Evolutionary conservation across 164 flowering plant genomes (phyloP).

Genomic region (Berberis vulgaris): DNA sequence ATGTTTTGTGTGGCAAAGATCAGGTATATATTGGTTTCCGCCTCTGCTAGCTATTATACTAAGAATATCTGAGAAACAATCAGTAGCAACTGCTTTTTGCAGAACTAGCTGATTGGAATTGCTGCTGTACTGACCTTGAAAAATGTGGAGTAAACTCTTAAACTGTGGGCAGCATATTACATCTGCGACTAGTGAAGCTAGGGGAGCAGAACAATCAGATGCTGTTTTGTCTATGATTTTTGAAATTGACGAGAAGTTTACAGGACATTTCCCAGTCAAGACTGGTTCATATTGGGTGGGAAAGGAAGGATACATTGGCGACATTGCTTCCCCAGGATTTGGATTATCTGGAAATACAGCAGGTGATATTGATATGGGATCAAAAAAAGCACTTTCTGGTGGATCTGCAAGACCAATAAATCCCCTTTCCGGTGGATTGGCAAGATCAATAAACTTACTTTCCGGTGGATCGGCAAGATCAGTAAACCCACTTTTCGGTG

Average conservation of each 20-base stretch:
- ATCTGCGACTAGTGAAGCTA: constrained; percentile 77
- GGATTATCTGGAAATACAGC: constrained; percentile 72
- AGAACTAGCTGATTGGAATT: constrained; percentile 52
- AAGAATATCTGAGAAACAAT: constrained; percentile 83
- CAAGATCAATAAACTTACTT: too few species aligned
- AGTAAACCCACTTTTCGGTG: too few species aligned
- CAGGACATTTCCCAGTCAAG: constrained; percentile 83
- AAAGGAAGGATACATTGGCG: constrained; percentile 82
- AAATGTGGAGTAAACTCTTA: constrained; percentile 71
- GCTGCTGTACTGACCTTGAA: constrained; percentile 60
- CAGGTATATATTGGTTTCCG: constrained; percentile 54
- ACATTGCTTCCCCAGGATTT: constrained; percentile 35
- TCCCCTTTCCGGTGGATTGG: too few species aligned
- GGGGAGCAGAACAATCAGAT: constrained; percentile 71
- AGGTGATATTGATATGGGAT: constrained; percentile 88
- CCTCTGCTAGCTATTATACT: constrained; percentile 77
- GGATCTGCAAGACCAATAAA: constrained; percentile 33
- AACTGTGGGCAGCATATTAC: constrained; percentile 94
- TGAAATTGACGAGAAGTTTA: constrained; percentile 73
- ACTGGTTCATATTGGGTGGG: constrained; percentile 75
- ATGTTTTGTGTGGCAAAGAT: constrained; percentile 63
- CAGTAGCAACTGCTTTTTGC: constrained; percentile 49
- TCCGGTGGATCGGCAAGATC: too few species aligned
- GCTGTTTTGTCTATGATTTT: constrained; percentile 66
- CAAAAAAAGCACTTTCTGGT: constrained; percentile 51